Conservation (phyloP, 345 rosid species). For the Rhizophora apiculata region DNA sequence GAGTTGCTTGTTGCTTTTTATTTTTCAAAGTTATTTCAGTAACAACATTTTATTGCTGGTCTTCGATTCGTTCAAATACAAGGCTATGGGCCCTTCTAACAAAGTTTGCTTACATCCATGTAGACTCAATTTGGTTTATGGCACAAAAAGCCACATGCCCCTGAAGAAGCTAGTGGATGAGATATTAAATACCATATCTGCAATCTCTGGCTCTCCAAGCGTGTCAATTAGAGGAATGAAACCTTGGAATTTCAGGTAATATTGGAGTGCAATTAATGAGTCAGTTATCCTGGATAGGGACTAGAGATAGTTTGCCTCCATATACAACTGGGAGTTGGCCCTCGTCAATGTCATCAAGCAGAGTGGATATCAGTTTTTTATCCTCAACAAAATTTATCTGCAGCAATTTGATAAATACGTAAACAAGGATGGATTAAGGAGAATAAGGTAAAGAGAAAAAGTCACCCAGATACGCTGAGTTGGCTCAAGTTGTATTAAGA, state of each 20-base stretch:
- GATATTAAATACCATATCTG: background rate
- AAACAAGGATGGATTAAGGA: background rate
- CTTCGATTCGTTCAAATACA: too few relatives aligned
- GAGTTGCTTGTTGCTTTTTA: too few relatives aligned
- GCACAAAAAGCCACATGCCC: background rate
- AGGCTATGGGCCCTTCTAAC: too few relatives aligned
- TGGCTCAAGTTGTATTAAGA: background rate
- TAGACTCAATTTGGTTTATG: background rate
- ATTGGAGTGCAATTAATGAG: background rate
- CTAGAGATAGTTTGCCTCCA: slow-evolving; percentile 67
- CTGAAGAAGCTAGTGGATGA: background rate
- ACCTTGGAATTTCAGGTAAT: background rate
- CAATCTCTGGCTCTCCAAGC: background rate
- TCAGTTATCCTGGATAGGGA: slow-evolving; percentile 62
- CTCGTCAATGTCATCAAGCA: slow-evolving; percentile 74
- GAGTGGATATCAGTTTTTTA: slow-evolving; percentile 54
- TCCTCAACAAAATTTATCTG: slow-evolving; percentile 84
- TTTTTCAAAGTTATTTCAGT: too few relatives aligned
- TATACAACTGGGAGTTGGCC: slow-evolving; percentile 70
- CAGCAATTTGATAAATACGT: background rate
- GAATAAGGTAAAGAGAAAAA: background rate
- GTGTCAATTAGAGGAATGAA: background rate
- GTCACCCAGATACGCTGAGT: too few relatives aligned
- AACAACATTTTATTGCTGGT: too few relatives aligned
- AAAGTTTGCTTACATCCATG: too few relatives aligned